These are phyloP conservation scores for Endocalyx cinctus DNA, from an alignment of 2,329 filamentous ascomycete genomes.

Conservation along the genomic window DNA sequence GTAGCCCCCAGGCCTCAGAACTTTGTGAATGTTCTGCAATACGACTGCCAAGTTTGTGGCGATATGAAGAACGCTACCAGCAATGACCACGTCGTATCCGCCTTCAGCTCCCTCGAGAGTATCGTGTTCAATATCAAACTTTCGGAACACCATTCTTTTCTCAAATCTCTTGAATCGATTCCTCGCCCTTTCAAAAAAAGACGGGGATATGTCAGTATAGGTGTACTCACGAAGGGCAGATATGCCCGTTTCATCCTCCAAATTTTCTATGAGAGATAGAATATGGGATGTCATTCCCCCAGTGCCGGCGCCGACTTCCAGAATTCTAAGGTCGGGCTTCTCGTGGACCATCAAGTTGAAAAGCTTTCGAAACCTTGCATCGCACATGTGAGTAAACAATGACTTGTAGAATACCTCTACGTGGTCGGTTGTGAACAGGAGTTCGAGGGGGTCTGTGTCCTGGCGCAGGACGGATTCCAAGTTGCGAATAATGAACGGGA, in stretches of 20 bases:
- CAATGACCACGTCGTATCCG: slow-evolving; percentile 3
- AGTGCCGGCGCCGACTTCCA: slow-evolving; percentile 32
- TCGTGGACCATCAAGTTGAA: slow-evolving; percentile 14
- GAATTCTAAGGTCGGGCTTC: slow-evolving; percentile 23
- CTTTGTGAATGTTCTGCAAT: not conserved
- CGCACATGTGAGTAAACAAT: not conserved
- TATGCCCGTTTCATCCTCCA: slow-evolving; percentile 1
- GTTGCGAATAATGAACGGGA: not conserved
- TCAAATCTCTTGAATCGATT: too few species aligned
- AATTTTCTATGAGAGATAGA: slow-evolving; percentile 9
- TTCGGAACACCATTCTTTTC: too few species aligned
- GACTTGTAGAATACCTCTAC: not conserved
- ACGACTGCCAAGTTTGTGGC: slow-evolving; percentile 1
- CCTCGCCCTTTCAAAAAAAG: too few species aligned
- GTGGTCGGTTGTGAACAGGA: not conserved
- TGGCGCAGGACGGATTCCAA: not conserved
- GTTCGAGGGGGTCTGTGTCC: not conserved
- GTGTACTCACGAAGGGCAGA: not conserved
- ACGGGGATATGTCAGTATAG: not conserved
- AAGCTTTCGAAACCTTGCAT: not conserved
- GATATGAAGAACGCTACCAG: slow-evolving; percentile 4
- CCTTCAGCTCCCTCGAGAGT: not conserved
- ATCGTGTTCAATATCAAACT: slow-evolving; percentile 10
- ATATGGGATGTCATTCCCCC: slow-evolving; percentile 22
- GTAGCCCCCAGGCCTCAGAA: not conserved